A percentile compares a stretch with the other conserved stretches of the same genome.
These are phyloP conservation scores for Anastatica hierochuntica DNA, from an alignment of 345 rosid genomes.

Conservation along the genomic window DNA sequence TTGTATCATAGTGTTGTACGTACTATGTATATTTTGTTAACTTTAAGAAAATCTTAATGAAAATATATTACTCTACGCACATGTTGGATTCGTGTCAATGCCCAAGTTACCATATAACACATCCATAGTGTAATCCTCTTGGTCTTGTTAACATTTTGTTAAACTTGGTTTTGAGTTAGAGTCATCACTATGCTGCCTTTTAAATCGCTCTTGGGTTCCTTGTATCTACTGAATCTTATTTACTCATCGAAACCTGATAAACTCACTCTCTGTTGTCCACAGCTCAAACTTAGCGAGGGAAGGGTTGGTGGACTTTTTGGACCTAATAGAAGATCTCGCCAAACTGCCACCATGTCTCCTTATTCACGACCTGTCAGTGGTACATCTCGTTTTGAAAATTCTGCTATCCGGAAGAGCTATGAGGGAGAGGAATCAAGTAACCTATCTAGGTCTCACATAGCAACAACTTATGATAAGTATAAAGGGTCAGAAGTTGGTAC, in stretches of 20 bases:
- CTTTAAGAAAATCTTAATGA: background rate
- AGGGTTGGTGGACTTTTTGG: slow-evolving; percentile 54
- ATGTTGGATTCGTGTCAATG: background rate
- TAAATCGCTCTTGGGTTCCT: background rate
- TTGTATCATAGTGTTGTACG: background rate
- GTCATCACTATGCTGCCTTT: slow-evolving; percentile 1
- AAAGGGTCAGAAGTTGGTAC: slow-evolving; percentile 33
- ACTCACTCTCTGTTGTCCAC: slow-evolving; percentile 11
- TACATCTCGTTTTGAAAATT: slow-evolving; percentile 31
- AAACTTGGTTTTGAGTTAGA: slow-evolving; percentile 9
- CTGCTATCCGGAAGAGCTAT: slow-evolving; percentile 28
- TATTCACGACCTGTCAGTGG: slow-evolving; percentile 29
- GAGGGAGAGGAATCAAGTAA: slow-evolving; percentile 37
- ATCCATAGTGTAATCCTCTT: background rate
- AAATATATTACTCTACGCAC: background rate
- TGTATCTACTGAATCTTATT: background rate
- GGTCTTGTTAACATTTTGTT: slow-evolving; percentile 7
- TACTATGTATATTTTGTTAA: background rate
- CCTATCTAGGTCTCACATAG: slow-evolving; percentile 29
- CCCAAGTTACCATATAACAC: background rate
- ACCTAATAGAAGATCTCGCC: slow-evolving; percentile 54
- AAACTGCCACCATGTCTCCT: slow-evolving; percentile 29
- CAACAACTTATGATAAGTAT: slow-evolving; percentile 24
- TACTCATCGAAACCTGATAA: slow-evolving; percentile 5
- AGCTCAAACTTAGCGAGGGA: slow-evolving; percentile 33